Conservation (phyloP, 495 filamentous ascomycete species). For the Polyplosphaeria fusca region DNA sequence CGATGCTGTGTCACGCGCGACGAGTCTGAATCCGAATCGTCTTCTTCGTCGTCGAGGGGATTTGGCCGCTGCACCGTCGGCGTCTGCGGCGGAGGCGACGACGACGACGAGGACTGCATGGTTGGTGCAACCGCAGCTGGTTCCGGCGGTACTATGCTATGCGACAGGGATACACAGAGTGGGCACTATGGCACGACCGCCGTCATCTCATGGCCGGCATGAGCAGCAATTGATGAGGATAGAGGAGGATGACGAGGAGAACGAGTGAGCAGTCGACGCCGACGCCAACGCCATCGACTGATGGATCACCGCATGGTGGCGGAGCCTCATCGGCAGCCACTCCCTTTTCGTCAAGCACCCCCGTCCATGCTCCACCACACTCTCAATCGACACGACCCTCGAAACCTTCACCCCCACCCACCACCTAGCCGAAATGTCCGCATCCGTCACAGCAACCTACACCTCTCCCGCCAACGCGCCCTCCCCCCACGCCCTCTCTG, state of each 20-base stretch:
- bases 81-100: constrained; percentile 31
- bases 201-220: constrained; percentile 29
- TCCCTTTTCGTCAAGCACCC: not conserved
- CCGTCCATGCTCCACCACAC: not conserved
- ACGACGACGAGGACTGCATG: constrained; percentile 28
- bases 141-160: constrained; percentile 6
- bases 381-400: not conserved
- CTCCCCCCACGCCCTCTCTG: constrained; percentile 49
- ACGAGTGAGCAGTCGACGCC: not conserved
- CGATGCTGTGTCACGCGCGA: constrained; percentile 32
- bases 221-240: not conserved
- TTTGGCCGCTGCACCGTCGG: constrained; percentile 24
- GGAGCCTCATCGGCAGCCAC: not conserved
- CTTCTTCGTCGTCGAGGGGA: constrained; percentile 18
- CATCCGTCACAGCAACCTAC: constrained; percentile 14
- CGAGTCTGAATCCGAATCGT: constrained; percentile 30
- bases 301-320: not conserved
- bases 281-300: not conserved
- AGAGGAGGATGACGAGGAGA: not conserved
- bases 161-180: not conserved
- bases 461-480: constrained; percentile 3
- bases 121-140: not conserved
- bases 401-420: not conserved
- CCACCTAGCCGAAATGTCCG: not conserved
- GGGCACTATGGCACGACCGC: constrained; percentile 1